A percentile compares a stretch with the other conserved stretches of the same genome.
Evolutionary conservation across 371 early-diverging fungal genomes (phyloP).

Genomic region (Fennellomyces sp.): DNA sequence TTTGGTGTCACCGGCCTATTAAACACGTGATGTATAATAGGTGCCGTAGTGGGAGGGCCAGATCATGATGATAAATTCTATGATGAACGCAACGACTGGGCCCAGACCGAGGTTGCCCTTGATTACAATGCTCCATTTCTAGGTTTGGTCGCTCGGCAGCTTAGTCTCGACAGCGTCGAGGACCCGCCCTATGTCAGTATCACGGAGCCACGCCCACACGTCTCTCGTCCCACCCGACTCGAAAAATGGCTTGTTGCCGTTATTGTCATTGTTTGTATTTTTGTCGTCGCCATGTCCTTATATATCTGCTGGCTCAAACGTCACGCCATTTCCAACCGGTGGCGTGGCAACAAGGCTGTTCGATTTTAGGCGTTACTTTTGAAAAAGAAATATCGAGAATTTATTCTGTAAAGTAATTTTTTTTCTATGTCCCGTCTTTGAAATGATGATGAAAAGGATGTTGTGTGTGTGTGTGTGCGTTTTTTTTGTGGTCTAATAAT

Average conservation of each 20-base stretch:
- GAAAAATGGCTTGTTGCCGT: conserved; percentile 52
- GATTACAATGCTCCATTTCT: conserved; percentile 72
- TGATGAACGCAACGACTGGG: conserved; percentile 57
- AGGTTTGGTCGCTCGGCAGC: conserved; percentile 61
- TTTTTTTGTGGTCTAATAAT: background rate
- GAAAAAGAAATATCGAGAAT: background rate
- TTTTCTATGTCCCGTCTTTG: background rate
- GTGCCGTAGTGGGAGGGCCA: conserved; percentile 68
- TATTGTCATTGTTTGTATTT: conserved; percentile 40
- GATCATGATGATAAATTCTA: conserved; percentile 54
- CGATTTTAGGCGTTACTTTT: background rate
- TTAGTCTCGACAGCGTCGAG: conserved; percentile 31
- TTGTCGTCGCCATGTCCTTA: conserved; percentile 14
- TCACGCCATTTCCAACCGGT: background rate
- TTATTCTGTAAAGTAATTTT: background rate
- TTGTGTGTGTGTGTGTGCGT: background rate
- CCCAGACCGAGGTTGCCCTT: conserved; percentile 61
- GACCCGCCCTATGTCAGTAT: conserved; percentile 62
- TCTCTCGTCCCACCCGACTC: conserved; percentile 12
- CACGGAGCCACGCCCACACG: conserved; percentile 37
- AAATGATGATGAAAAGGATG: background rate
- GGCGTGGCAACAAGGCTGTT: background rate
- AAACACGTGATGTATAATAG: conserved; percentile 1
- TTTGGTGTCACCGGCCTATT: background rate
- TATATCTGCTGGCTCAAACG: conserved; percentile 17